Evolutionary conservation across 2,329 filamentous ascomycete genomes (phyloP), one percentile per base, ranked within the genome.

Genomic region (Monilinia fructicola): DNA sequence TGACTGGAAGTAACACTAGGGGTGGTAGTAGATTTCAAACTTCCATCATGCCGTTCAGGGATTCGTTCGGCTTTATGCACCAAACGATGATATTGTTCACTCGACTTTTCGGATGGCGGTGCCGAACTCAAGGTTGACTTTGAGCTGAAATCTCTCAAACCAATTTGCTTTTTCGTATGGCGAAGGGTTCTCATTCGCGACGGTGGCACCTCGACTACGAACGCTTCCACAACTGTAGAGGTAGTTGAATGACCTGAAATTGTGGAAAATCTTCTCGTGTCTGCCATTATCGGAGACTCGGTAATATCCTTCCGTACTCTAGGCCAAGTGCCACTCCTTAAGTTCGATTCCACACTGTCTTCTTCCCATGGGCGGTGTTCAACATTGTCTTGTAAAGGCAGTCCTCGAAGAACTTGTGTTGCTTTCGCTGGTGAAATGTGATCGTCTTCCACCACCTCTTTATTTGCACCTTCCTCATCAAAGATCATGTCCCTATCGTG

Each of bases 221-320:
- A 79, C 4, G 85, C 85, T 73, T 85, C 85, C 12, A 88, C 80
- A n/a, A 87, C 79, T 0, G 85, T 85, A 21, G 86, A 87, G 2
- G 80, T 78, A 0, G 79, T 81, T 23, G 85, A 87, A 66, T 78
- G 82, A 2, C 80, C 81, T 9, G 85, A 88, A 72, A 84, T 80
- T 16, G 79, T 79, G 10, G 86, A 88, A 31, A 81, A 79, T 48
- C 84, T 80, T 65, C 79, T 80, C 10, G 79, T 71, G 59, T 84
- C 82, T 48, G 74, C 66, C 23, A 71, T 72, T 21, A 62, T 65
- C 26, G 75, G 72, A 26, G 72, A 74, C 48, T 74, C 71, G 11
- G 67, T 26, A 10, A 14, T 56, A 48, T 68, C 69, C 60, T 67
- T 66, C 12, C 64, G 52, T 38, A 61, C 35, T 38, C 69, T 64